Conservation (phyloP, 305 asterid genomes). For the Solanum hybrid region DNA sequence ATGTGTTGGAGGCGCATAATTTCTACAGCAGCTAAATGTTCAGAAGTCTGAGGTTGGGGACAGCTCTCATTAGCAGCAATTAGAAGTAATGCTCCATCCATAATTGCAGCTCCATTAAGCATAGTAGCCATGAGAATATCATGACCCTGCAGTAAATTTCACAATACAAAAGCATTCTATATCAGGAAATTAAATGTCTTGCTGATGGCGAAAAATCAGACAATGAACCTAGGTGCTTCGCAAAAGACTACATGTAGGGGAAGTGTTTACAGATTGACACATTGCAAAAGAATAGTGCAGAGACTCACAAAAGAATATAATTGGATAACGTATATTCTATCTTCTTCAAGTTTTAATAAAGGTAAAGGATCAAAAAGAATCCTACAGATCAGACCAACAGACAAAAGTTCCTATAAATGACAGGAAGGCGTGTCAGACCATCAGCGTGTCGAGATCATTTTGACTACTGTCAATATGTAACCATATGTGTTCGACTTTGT, state of each 20-base stretch:
- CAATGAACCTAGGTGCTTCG: not conserved
- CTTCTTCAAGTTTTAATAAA: not conserved
- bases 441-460: not conserved
- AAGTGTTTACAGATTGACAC: not conserved
- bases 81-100: conserved; percentile 96
- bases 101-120: conserved; percentile 99
- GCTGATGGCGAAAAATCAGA: not conserved
- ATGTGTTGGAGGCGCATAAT: conserved; percentile 91
- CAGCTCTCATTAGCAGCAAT: conserved; percentile 98
- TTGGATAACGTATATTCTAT: not conserved
- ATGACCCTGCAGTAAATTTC: conserved; percentile 51
- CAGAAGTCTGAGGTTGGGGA: conserved; percentile 98
- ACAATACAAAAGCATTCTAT: not conserved
- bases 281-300: not conserved
- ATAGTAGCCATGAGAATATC: conserved; percentile 99
- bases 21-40: conserved; percentile 94
- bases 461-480: not conserved
- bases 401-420: not conserved
- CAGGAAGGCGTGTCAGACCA: not conserved
- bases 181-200: not conserved
- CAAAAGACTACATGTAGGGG: not conserved
- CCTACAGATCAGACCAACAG: not conserved
- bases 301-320: not conserved
- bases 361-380: not conserved
- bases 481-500: not conserved